Conservation (phyloP, 1,284 basidiomycete species). For the Vanrija sp. region DNA sequence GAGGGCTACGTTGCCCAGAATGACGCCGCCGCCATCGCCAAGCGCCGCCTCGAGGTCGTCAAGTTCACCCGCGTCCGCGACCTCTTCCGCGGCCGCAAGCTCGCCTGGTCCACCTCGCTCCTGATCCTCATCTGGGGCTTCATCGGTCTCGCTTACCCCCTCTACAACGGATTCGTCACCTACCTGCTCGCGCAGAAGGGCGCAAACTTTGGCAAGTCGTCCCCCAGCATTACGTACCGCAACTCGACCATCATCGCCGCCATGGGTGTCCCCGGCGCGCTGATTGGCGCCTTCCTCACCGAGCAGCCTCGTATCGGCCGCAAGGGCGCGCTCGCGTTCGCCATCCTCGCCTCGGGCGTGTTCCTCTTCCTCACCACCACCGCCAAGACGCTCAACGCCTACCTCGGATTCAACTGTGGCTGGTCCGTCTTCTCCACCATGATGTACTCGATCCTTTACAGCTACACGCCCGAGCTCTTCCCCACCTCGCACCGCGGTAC, state of each 20-base stretch:
- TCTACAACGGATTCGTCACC: slow-evolving; percentile 55
- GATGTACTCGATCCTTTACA: slow-evolving; percentile 40
- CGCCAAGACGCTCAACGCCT: slow-evolving; percentile 52
- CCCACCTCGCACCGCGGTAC: slow-evolving; percentile 63
- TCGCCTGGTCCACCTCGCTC: slow-evolving; percentile 56
- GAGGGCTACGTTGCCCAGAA: slow-evolving; percentile 15
- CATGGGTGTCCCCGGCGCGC: slow-evolving; percentile 58
- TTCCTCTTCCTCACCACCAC: slow-evolving; percentile 65
- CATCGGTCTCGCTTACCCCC: slow-evolving; percentile 61
- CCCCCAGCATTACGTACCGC: slow-evolving; percentile 52
- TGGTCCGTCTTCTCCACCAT: slow-evolving; percentile 52
- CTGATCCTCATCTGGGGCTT: slow-evolving; percentile 60
- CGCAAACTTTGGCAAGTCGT: slow-evolving; percentile 32
- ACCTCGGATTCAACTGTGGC: slow-evolving; percentile 59
- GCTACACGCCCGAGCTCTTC: slow-evolving; percentile 63
- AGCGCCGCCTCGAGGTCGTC: slow-evolving; percentile 46
- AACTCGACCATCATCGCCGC: slow-evolving; percentile 53
- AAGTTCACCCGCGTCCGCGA: slow-evolving; percentile 55
- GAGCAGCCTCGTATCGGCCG: slow-evolving; percentile 55
- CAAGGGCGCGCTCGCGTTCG: slow-evolving; percentile 55
- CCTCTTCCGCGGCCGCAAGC: slow-evolving; percentile 54
- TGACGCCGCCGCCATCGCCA: slow-evolving; percentile 21
- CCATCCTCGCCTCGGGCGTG: slow-evolving; percentile 56
- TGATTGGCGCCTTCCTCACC: slow-evolving; percentile 58
- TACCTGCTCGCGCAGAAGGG: slow-evolving; percentile 53